Base-by-base conservation (phyloP, 2,329 filamentous ascomycete genomes). In the Fusarium buxicola region DNA sequence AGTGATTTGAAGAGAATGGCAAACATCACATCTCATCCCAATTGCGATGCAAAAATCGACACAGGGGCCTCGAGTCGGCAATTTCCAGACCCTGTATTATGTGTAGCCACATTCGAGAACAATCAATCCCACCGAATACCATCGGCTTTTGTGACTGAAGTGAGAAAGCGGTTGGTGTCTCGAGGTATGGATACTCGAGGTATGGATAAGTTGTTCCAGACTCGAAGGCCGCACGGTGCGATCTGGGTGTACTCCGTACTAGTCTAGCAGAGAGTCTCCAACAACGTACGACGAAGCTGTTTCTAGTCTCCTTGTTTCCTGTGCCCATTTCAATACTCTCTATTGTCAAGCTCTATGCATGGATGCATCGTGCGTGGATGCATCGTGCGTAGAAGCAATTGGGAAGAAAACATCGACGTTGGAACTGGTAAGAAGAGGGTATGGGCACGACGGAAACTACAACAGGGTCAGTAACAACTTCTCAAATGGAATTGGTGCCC, bases 1-100 rank as follows among this genome's bases (percentile, higher is more conserved):
- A 47, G 31, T 21, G 15, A 46, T 47, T 28, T 43, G 30, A 15
- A 24, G 28, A 31, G 12, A 15, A 52, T 31, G 54, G 47, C 45
- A 68, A 66, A 65, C 57, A 55, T 51, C 27, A 28, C 39, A 63
- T 50, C 45, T 24, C 49, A 52, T 51, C 57, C 57, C 35, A 46
- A 60, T 63, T 45, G 27, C 34, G 21, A 50, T 41, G 41, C 25
- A 63, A 47, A 45, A 41, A 30, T 28, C 36, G 36, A 40, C 24
- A 41, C 31, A 31, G 38, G 39, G 51, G 47, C 36, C 47, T 52
- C 38, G 38, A 53, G 38, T 10, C 38, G 55, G 43, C 28, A 59
- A 52, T 60, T 53, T 60, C 58, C 45, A 60, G 44, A 30, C 41
- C 36, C 40, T 45, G 53, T 50, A 32, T 40, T 35, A 15, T 41